Evolutionary conservation across 2,329 filamentous ascomycete genomes (phyloP).

Genomic region (Colletotrichum aenigma): DNA sequence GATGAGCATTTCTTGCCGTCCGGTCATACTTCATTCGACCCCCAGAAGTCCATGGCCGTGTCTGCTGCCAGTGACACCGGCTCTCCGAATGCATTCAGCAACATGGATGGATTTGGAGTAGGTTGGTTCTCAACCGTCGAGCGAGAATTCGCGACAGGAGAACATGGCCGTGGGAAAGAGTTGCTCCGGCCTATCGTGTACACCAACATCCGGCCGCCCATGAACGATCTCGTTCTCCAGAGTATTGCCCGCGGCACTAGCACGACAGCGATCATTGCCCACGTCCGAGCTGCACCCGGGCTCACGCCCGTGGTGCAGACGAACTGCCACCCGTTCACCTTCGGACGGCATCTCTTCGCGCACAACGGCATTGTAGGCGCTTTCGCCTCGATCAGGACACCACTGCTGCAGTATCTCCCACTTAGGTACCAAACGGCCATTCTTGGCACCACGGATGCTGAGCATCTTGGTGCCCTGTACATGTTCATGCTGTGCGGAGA

Average conservation of each 20-base stretch:
- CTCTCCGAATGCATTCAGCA: slow-evolving; percentile 4
- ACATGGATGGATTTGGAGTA: slow-evolving; percentile 13
- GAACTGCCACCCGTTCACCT: slow-evolving; percentile 12
- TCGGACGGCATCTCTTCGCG: slow-evolving; percentile 11
- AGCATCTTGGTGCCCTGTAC: slow-evolving; percentile 8
- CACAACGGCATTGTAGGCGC: slow-evolving; percentile 11
- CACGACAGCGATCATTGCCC: slow-evolving; percentile 1
- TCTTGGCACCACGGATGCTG: slow-evolving; percentile 11
- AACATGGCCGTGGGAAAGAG: not conserved
- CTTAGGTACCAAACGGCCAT: slow-evolving; percentile 2
- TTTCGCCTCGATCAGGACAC: not conserved
- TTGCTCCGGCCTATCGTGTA: slow-evolving; percentile 5
- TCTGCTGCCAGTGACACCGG: not conserved
- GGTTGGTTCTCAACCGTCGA: slow-evolving; percentile 1
- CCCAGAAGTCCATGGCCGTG: not conserved
- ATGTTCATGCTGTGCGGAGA: slow-evolving; percentile 4
- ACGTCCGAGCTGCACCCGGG: slow-evolving; percentile 4
- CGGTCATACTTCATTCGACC: not conserved
- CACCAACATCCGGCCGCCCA: slow-evolving; percentile 5
- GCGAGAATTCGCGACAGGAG: not conserved
- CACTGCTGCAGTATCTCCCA: slow-evolving; percentile 7
- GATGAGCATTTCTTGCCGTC: slow-evolving; percentile 9
- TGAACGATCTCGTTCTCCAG: slow-evolving; percentile 11
- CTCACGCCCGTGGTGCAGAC: slow-evolving; percentile 10
- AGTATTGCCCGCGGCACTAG: slow-evolving; percentile 10